Evolutionary conservation across 192 early-diverging fungal species (phyloP).

Genomic region (Podila epicladia): DNA sequence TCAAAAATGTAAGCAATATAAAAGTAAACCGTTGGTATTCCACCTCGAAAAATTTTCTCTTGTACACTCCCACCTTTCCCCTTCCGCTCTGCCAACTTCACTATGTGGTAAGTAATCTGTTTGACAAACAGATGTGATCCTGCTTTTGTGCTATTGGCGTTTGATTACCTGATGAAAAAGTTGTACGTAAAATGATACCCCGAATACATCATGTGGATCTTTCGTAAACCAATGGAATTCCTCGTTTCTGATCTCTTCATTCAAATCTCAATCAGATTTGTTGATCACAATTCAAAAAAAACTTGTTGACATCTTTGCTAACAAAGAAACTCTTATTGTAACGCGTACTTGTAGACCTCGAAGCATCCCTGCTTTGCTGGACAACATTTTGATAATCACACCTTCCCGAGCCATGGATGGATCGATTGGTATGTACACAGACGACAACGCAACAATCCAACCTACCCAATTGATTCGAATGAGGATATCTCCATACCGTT

Average conservation of each 20-base stretch:
- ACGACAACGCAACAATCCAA: neutral
- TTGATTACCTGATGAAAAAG: slow-evolving; percentile 49
- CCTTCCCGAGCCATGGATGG: no score
- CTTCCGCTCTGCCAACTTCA: neutral
- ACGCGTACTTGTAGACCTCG: neutral
- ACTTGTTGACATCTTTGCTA: neutral
- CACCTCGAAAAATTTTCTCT: neutral
- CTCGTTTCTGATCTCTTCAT: slow-evolving; percentile 50
- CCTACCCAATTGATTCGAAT: slow-evolving; percentile 34
- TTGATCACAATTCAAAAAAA: neutral
- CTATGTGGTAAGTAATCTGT: neutral
- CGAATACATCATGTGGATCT: slow-evolving; percentile 52
- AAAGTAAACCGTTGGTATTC: neutral
- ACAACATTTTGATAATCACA: no score
- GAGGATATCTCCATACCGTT: slow-evolving; percentile 54
- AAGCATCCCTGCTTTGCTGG: no score
- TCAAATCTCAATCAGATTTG: slow-evolving; percentile 6
- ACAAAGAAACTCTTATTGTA: neutral
- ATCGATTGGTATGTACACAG: slow-evolving; percentile 3
- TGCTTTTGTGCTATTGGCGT: neutral
- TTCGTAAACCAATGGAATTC: slow-evolving; percentile 56
- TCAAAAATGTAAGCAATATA: neutral
- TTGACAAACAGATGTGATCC: neutral
- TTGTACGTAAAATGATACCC: slow-evolving; percentile 57
- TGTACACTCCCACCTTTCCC: neutral